phyloP scores from a whole-genome alignment of 2,329 filamentous ascomycete genomes.

The Alternaria triticina region DNA sequence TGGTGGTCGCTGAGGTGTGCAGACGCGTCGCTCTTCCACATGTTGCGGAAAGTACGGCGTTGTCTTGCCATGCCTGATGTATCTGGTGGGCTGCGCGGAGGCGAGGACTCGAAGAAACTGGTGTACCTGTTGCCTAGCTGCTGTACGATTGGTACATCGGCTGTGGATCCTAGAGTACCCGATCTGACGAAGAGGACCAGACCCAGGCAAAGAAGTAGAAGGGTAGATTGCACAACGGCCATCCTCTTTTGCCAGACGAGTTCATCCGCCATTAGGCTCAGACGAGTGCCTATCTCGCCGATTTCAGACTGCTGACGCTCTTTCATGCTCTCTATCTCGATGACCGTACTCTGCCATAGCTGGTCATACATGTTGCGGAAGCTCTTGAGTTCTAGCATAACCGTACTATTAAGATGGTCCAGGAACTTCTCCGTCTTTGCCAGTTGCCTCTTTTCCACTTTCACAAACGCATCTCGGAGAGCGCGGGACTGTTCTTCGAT shows the following conservation, averaged over 20 bases:
- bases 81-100: slow-evolving; percentile 42
- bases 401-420: slow-evolving; percentile 83
- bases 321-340: slow-evolving; percentile 87
- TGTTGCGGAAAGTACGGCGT: slow-evolving; percentile 39
- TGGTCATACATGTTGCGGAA: slow-evolving; percentile 86
- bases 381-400: slow-evolving; percentile 70
- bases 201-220: slow-evolving; percentile 84
- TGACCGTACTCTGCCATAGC: slow-evolving; percentile 93
- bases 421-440: slow-evolving; percentile 83
- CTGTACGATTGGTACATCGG: slow-evolving; percentile 55
- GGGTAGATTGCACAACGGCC: slow-evolving; percentile 87
- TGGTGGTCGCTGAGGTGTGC: slow-evolving; percentile 42
- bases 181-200: slow-evolving; percentile 76
- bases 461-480: slow-evolving; percentile 82
- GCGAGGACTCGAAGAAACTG: slow-evolving; percentile 46
- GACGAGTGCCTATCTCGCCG: slow-evolving; percentile 76
- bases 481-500: slow-evolving; percentile 96
- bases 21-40: slow-evolving; percentile 46
- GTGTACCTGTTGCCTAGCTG: slow-evolving; percentile 49
- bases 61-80: slow-evolving; percentile 29
- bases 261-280: slow-evolving; percentile 93
- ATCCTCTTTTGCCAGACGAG: slow-evolving; percentile 84
- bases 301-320: slow-evolving; percentile 85
- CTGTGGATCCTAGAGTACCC: slow-evolving; percentile 42
- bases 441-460: slow-evolving; percentile 86